phyloP scores from a whole-genome alignment of 176 grass and related monocot genomes.

The Bonia amplexicaulis region DNA sequence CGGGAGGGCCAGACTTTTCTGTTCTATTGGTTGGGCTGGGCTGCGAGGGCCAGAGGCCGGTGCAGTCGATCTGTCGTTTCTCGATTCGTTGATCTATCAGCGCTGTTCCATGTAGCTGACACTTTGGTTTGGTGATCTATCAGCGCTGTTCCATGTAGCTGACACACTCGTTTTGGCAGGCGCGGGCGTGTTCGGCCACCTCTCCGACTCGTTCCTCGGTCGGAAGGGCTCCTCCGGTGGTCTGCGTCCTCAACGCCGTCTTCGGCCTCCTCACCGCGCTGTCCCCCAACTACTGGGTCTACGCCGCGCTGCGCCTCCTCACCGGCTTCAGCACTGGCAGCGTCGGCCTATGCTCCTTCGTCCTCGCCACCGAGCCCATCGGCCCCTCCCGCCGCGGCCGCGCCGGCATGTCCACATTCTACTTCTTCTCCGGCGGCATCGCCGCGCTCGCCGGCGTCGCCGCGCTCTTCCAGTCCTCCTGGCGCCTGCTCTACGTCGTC shows the following conservation, averaged over 20 bases:
- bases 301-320: conserved; percentile 57
- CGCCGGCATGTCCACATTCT: conserved; percentile 74
- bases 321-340: conserved; percentile 89
- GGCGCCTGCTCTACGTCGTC: conserved; percentile 66
- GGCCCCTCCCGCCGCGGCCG: conserved; percentile 46
- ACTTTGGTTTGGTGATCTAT: neutral
- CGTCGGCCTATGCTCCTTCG: conserved; percentile 69
- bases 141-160: neutral
- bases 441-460: conserved; percentile 57
- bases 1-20: neutral
- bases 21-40: neutral
- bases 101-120: neutral
- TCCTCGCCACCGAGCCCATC: conserved; percentile 84
- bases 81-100: no score
- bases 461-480: conserved; percentile 51
- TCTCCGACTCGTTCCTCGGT: conserved; percentile 77
- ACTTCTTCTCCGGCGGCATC: conserved; percentile 91
- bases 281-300: conserved; percentile 53
- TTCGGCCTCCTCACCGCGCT: conserved; percentile 76
- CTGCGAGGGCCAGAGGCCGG: no score
- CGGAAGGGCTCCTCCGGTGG: conserved; percentile 56
- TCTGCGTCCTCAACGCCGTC: conserved; percentile 61
- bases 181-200: conserved; percentile 78
- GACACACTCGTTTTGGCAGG: conserved; percentile 10
- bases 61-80: no score